A percentile compares a stretch with the other conserved stretches of the same genome.
These are phyloP conservation scores for Xylaria sp. DNA, from an alignment of 2,329 filamentous ascomycete species.

Conservation along the genomic window DNA sequence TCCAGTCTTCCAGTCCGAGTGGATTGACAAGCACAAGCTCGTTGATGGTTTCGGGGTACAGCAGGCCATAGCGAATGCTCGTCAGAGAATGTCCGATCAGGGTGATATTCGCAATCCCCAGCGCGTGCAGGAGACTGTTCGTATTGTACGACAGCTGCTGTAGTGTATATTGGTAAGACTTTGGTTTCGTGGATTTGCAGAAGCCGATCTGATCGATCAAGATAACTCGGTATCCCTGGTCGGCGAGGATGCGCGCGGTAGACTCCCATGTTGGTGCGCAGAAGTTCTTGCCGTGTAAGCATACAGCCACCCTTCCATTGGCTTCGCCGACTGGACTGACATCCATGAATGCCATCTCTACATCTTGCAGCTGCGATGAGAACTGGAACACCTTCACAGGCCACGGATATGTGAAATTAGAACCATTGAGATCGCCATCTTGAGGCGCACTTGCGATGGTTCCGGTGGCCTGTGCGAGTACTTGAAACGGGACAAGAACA, in stretches of 20 bases:
- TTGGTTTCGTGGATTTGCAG: constrained; percentile 61
- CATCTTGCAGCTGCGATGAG: constrained; percentile 51
- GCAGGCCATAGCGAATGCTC: constrained; percentile 55
- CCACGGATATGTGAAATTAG: constrained; percentile 59
- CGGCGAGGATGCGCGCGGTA: constrained; percentile 50
- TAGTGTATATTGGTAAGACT: constrained; percentile 57
- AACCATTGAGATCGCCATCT: constrained; percentile 52
- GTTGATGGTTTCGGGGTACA: constrained; percentile 52
- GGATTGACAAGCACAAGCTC: constrained; percentile 57
- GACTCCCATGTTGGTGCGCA: constrained; percentile 59
- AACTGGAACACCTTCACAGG: constrained; percentile 56
- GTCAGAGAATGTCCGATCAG: constrained; percentile 62
- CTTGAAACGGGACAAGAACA: constrained; percentile 16
- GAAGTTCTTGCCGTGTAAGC: constrained; percentile 63
- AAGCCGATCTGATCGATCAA: constrained; percentile 62
- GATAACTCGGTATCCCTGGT: constrained; percentile 56
- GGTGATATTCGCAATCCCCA: constrained; percentile 51
- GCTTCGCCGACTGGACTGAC: constrained; percentile 45
- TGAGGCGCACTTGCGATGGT: constrained; percentile 46
- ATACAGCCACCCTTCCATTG: constrained; percentile 51
- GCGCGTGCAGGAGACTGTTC: constrained; percentile 50
- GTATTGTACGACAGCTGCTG: constrained; percentile 59
- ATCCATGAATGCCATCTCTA: constrained; percentile 64
- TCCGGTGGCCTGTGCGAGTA: constrained; percentile 25
- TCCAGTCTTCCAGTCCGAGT: constrained; percentile 61